phyloP scores from a whole-genome alignment of 176 grass and related monocot species.

The Oryza rufipogon region DNA sequence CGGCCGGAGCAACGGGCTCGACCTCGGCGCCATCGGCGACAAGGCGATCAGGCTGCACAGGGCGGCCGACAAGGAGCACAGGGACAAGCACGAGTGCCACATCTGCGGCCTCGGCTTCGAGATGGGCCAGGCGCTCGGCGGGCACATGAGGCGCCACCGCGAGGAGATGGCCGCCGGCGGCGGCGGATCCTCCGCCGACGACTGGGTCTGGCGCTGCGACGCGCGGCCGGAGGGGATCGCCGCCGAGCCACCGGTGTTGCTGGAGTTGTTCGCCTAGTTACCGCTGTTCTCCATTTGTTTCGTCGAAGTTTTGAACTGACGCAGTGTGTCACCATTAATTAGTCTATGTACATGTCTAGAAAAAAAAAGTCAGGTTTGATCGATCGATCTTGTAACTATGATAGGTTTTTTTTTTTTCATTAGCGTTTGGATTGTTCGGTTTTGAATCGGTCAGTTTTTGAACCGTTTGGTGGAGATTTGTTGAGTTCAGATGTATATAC shows the following conservation, averaged over 20 bases:
- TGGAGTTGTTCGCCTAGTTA: conserved; percentile 43
- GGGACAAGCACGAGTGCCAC: conserved; percentile 51
- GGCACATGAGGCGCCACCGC: conserved; percentile 65
- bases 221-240: not conserved
- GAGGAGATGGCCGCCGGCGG: conserved; percentile 13
- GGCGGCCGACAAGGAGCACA: conserved; percentile 14
- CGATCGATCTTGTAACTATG: not conserved
- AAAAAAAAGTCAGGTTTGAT: not conserved
- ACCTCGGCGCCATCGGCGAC: conserved; percentile 48
- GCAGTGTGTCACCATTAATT: not conserved
- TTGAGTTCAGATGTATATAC: not conserved
- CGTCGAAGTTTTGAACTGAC: not conserved
- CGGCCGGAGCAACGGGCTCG: conserved; percentile 26
- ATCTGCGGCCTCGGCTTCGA: conserved; percentile 65
- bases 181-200: conserved; percentile 7
- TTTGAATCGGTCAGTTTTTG: not conserved
- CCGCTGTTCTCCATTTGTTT: not conserved
- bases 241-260: conserved; percentile 27
- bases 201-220: conserved; percentile 32
- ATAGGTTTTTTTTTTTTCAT: not conserved
- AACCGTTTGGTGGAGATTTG: not conserved
- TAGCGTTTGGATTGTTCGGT: too few relatives aligned
- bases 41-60: conserved; percentile 36
- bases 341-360: not conserved
- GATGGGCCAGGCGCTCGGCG: conserved; percentile 67